phyloP scores from a whole-genome alignment of 495 filamentous ascomycete species.

The Glarea lozoyensis region DNA sequence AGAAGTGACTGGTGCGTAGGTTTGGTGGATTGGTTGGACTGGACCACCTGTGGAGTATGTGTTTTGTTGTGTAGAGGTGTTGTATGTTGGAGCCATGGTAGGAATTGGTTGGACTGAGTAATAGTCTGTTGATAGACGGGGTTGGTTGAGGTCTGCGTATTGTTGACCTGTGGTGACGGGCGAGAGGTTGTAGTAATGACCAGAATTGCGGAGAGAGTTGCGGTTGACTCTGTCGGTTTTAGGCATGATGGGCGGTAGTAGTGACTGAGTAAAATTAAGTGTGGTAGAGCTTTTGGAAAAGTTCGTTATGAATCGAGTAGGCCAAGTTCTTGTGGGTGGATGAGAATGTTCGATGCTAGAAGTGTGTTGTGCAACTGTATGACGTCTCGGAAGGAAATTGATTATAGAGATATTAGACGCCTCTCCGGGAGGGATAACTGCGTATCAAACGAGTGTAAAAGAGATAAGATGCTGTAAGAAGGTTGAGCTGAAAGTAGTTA shows the following conservation, averaged over 20 bases:
- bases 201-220: slow-evolving; percentile 11
- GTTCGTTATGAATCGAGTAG: too few species aligned
- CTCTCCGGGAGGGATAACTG: slow-evolving; percentile 18
- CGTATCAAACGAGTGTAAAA: slow-evolving; percentile 14
- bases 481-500: slow-evolving; percentile 1
- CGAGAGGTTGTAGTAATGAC: slow-evolving; percentile 16
- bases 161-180: slow-evolving; percentile 5
- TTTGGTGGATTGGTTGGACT: slow-evolving; percentile 13
- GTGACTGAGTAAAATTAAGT: not conserved
- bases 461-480: slow-evolving; percentile 9
- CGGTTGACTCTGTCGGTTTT: slow-evolving; percentile 20
- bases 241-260: slow-evolving; percentile 14
- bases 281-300: not conserved
- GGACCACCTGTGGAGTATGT: slow-evolving; percentile 16
- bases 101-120: not conserved
- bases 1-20: slow-evolving; percentile 9
- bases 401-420: slow-evolving; percentile 13
- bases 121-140: slow-evolving; percentile 5
- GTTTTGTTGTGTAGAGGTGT: slow-evolving; percentile 3
- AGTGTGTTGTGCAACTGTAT: too few species aligned
- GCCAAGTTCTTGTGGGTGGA: too few species aligned
- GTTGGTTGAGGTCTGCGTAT: slow-evolving; percentile 12
- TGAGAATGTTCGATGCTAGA: too few species aligned
- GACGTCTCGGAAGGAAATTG: too few species aligned
- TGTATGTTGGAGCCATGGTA: slow-evolving; percentile 12